Conservation (phyloP, 2,329 filamentous ascomycete species). For the Penicillium decumbens region DNA sequence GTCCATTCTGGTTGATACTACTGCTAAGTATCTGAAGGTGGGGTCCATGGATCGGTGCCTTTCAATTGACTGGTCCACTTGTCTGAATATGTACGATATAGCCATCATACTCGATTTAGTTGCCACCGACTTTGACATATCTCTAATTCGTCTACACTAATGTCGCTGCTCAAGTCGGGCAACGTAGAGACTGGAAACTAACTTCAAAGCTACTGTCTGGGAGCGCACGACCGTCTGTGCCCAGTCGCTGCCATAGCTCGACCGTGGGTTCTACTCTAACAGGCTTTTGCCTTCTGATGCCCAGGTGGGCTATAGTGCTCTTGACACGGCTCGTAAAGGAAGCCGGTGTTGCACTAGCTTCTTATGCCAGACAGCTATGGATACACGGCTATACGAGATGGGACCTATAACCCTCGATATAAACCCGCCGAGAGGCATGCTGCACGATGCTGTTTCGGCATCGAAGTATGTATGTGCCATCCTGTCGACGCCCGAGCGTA, state of each 20-base stretch:
- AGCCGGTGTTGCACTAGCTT: too few relatives aligned
- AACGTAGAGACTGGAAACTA: neutral
- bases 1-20: too few relatives aligned
- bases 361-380: too few relatives aligned
- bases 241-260: neutral
- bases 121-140: neutral
- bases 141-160: slow-evolving; percentile 1
- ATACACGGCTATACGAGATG: neutral
- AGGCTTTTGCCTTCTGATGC: slow-evolving; percentile 9
- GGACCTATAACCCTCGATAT: neutral
- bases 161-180: neutral
- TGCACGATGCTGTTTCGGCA: slow-evolving; percentile 13
- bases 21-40: neutral
- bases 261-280: neutral
- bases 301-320: neutral
- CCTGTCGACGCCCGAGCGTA: slow-evolving; percentile 5
- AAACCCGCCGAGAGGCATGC: slow-evolving; percentile 6
- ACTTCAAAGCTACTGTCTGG: slow-evolving; percentile 1
- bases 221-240: slow-evolving; percentile 2
- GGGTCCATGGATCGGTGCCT: neutral
- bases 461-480: slow-evolving; percentile 1
- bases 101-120: neutral
- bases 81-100: neutral
- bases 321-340: neutral
- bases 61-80: neutral